Evolutionary conservation across 1,284 basidiomycete genomes (phyloP).

Genomic region (Leccinum pachyderme): DNA sequence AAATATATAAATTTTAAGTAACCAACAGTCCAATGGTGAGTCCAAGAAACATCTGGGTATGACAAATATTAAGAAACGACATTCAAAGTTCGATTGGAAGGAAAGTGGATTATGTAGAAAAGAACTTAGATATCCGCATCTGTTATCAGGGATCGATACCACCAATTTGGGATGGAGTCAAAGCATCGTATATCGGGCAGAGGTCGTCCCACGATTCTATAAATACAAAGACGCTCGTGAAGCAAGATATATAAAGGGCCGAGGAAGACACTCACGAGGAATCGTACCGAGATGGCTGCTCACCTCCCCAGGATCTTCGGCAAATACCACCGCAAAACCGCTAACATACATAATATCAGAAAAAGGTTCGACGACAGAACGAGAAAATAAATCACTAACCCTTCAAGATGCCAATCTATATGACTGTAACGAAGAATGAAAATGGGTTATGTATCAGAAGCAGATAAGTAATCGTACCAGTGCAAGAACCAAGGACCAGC

Average conservation of each 20-base stretch:
- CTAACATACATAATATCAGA: not conserved
- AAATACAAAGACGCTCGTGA: not conserved
- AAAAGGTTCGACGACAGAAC: not conserved
- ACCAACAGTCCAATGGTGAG: too few relatives aligned
- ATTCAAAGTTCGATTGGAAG: too few relatives aligned
- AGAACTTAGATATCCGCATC: not conserved
- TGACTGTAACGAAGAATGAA: not conserved
- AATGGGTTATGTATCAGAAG: not conserved
- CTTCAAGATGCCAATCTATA: not conserved
- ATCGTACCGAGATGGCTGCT: not conserved
- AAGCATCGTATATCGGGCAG: not conserved
- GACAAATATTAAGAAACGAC: too few relatives aligned
- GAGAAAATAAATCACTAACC: not conserved
- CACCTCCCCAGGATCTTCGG: not conserved
- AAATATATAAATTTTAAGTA: not conserved
- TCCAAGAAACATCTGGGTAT: too few relatives aligned
- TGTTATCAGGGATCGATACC: not conserved
- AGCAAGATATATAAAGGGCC: not conserved
- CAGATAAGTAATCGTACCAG: not conserved
- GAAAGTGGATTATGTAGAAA: too few relatives aligned
- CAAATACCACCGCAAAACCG: not conserved
- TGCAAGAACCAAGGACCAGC: constrained; percentile 39
- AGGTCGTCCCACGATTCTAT: not conserved
- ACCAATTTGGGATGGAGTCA: not conserved
- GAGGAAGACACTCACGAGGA: not conserved